A percentile compares a stretch with the other conserved stretches of the same genome.
These are phyloP conservation scores for Malus domestica DNA, from an alignment of 306 rosid genomes.

Conservation along the genomic window DNA sequence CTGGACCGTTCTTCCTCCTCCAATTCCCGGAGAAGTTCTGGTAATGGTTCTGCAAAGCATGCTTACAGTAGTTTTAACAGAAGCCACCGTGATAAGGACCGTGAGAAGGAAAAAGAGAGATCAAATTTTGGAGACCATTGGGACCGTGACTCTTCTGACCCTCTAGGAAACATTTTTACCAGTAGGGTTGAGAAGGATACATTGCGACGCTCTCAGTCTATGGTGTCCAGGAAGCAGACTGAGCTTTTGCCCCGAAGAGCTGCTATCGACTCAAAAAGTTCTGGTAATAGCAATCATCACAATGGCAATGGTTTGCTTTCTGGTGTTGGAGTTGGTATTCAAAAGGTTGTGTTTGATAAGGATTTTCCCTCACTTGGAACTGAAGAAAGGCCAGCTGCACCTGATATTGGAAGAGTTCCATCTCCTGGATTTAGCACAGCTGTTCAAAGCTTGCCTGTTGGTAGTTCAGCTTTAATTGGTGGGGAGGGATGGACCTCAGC, in stretches of 20 bases:
- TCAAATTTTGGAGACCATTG: slow-evolving; percentile 54
- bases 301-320: slow-evolving; percentile 54
- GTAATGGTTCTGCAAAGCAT: slow-evolving; percentile 87
- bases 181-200: slow-evolving; percentile 75
- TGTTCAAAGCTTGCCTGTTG: slow-evolving; percentile 71
- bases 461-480: slow-evolving; percentile 76
- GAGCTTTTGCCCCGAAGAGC: slow-evolving; percentile 48
- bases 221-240: slow-evolving; percentile 71
- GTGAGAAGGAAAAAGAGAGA: slow-evolving; percentile 90
- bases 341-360: slow-evolving; percentile 80
- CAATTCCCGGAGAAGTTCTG: slow-evolving; percentile 66
- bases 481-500: slow-evolving; percentile 99
- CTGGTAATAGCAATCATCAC: slow-evolving; percentile 39
- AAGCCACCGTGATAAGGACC: slow-evolving; percentile 91
- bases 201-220: slow-evolving; percentile 71
- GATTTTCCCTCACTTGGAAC: slow-evolving; percentile 94
- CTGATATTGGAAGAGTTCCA: slow-evolving; percentile 74
- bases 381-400: slow-evolving; percentile 66
- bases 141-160: slow-evolving; percentile 71
- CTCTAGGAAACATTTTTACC: slow-evolving; percentile 48
- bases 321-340: slow-evolving; percentile 49
- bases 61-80: slow-evolving; percentile 93
- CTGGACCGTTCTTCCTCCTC: slow-evolving; percentile 78
- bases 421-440: slow-evolving; percentile 80
- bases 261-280: slow-evolving; percentile 42